Conservation (phyloP, 306 rosid genomes). For the Fragaria iinumae region DNA sequence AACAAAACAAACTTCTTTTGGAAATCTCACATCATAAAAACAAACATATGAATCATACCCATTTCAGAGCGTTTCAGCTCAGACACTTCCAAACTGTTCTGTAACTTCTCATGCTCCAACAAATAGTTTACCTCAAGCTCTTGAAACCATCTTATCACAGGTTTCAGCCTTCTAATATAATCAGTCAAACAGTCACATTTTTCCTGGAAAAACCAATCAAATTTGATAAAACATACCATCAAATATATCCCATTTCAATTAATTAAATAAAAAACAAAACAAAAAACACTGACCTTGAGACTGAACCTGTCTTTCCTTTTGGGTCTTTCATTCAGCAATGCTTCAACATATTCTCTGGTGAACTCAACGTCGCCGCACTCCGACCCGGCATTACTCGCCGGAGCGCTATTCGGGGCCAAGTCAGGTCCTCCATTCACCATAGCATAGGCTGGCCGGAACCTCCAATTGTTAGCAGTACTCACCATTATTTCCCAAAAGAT, state of each 20-base stretch:
- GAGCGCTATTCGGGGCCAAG: constrained; percentile 68
- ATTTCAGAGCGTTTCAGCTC: constrained; percentile 68
- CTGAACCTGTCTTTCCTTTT: constrained; percentile 89
- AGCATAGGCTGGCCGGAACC: constrained; percentile 58
- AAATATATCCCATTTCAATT: constrained; percentile 18
- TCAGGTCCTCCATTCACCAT: constrained; percentile 76
- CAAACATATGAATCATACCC: constrained; percentile 39
- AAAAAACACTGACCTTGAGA: constrained; percentile 64
- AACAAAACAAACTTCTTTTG: not conserved
- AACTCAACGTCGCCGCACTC: constrained; percentile 80
- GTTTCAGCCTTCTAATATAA: constrained; percentile 84
- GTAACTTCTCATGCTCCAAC: constrained; percentile 71
- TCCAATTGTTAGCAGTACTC: constrained; percentile 80
- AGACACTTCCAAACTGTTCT: constrained; percentile 58
- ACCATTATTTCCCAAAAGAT: constrained; percentile 56
- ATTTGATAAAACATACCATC: not conserved
- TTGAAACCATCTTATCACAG: constrained; percentile 96
- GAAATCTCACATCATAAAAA: not conserved
- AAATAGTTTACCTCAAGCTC: constrained; percentile 79
- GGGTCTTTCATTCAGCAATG: constrained; percentile 70
- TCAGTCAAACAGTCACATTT: constrained; percentile 91
- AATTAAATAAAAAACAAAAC: not conserved
- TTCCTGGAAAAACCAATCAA: constrained; percentile 52
- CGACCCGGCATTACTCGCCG: constrained; percentile 85
- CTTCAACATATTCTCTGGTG: constrained; percentile 89